Conservation (phyloP, 208 protist species). For the Acanthamoeba comandoni region DNA sequence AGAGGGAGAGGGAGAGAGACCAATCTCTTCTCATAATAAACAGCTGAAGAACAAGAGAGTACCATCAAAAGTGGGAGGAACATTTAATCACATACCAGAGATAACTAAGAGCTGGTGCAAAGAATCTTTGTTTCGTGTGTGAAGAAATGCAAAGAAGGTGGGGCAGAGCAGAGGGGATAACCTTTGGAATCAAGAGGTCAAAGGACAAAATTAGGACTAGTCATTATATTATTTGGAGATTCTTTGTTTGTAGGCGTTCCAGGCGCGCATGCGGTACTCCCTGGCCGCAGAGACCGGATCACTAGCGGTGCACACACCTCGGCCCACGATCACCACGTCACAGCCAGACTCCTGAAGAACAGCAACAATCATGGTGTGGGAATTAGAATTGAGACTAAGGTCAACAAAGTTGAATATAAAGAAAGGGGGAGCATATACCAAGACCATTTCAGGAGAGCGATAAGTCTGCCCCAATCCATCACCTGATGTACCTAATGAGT, state of each 20-base stretch:
- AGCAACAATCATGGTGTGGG: not conserved
- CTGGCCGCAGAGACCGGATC: constrained; percentile 76
- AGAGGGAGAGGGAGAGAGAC: too few relatives aligned
- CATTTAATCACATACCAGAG: too few relatives aligned
- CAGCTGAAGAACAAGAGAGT: too few relatives aligned
- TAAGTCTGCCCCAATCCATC: constrained; percentile 72
- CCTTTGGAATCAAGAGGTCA: too few relatives aligned
- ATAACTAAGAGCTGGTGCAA: too few relatives aligned
- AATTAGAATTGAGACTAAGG: not conserved
- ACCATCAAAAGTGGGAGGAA: too few relatives aligned
- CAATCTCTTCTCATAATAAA: too few relatives aligned
- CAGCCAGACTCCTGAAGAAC: constrained; percentile 60
- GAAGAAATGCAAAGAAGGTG: too few relatives aligned
- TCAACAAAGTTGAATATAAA: not conserved
- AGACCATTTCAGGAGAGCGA: constrained; percentile 67
- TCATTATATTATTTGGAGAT: constrained; percentile 53
- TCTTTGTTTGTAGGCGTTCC: constrained; percentile 81
- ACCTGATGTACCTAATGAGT: constrained; percentile 26
- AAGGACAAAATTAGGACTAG: not conserved
- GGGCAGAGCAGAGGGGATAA: too few relatives aligned
- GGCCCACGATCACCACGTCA: constrained; percentile 90
- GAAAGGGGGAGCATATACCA: not conserved
- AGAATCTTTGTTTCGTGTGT: too few relatives aligned
- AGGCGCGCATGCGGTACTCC: constrained; percentile 80
- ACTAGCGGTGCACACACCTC: constrained; percentile 85